Conservation (phyloP, 345 rosid genomes). For the Hibiscus syriacus region DNA sequence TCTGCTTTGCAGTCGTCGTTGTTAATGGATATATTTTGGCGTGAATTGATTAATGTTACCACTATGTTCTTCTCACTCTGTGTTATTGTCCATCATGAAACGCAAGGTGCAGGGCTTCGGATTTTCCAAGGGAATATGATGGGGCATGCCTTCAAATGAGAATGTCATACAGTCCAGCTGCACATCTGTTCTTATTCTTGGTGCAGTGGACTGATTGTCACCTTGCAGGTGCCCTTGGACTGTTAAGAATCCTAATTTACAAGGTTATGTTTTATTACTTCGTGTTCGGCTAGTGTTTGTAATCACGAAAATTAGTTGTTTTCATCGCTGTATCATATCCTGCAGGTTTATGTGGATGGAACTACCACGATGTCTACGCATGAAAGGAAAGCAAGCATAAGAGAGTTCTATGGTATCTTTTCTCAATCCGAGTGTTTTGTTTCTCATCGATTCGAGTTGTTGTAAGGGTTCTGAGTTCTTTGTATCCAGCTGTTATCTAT, state of each 20-base stretch:
- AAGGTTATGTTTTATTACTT: constrained; percentile 29
- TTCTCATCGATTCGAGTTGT: background rate
- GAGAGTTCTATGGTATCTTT: constrained; percentile 60
- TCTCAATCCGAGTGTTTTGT: background rate
- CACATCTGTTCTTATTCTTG: constrained; percentile 55
- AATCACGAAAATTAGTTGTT: background rate
- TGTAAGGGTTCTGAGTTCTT: constrained; percentile 6
- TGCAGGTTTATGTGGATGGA: constrained; percentile 66
- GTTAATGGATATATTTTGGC: background rate
- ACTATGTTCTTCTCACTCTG: background rate
- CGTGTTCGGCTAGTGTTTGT: background rate
- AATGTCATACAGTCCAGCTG: constrained; percentile 71
- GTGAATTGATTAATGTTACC: background rate
- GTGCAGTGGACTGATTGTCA: constrained; percentile 69
- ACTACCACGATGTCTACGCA: constrained; percentile 58
- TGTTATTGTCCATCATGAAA: background rate
- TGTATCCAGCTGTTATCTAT: constrained; percentile 49
- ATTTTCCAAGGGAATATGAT: constrained; percentile 50
- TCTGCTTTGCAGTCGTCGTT: background rate
- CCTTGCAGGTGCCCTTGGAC: constrained; percentile 61
- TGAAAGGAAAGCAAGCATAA: constrained; percentile 51
- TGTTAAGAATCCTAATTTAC: constrained; percentile 55
- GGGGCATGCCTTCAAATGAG: constrained; percentile 75
- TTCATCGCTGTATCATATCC: background rate
- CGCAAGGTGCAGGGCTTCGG: constrained; percentile 48